Conservation (phyloP, 1,284 basidiomycete species). For the Pyrrhoderma noxium region DNA sequence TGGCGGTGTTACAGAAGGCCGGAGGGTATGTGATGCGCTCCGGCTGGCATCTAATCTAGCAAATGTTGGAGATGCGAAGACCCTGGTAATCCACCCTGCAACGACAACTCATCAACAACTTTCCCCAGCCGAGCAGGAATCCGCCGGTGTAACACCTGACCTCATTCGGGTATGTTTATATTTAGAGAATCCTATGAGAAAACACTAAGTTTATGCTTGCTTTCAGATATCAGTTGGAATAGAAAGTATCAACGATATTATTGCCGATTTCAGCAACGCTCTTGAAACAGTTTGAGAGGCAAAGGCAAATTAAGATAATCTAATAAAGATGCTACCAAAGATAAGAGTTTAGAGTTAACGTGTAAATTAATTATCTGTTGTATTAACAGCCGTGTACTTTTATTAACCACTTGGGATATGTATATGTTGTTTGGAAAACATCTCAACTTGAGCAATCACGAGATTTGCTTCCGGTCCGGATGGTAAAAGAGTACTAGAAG, state of each 20-base stretch:
- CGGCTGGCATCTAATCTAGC: constrained; percentile 72
- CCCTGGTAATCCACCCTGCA: constrained; percentile 77
- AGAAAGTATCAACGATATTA: constrained; percentile 80
- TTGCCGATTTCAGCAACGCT: constrained; percentile 76
- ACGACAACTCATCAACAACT: constrained; percentile 83
- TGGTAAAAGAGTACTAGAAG: too few species aligned
- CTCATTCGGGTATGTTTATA: constrained; percentile 65
- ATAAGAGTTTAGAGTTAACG: too few species aligned
- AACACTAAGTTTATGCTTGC: too few species aligned
- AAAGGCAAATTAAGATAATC: not conserved
- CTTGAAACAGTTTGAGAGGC: constrained; percentile 23
- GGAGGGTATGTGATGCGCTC: constrained; percentile 66
- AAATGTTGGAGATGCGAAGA: constrained; percentile 76
- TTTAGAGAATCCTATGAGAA: too few species aligned
- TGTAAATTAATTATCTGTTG: too few species aligned
- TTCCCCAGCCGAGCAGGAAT: constrained; percentile 56
- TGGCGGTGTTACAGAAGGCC: constrained; percentile 53
- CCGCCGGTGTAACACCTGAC: constrained; percentile 74
- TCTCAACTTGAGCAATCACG: too few species aligned
- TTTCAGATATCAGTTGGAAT: constrained; percentile 75
- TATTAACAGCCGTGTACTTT: too few species aligned
- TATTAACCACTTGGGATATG: too few species aligned
- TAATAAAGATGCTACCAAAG: too few species aligned
- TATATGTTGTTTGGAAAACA: too few species aligned
- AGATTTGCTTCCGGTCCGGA: too few species aligned